Base-by-base conservation (phyloP, 768 basidiomycete genomes). In the Serendipita sp. region DNA sequence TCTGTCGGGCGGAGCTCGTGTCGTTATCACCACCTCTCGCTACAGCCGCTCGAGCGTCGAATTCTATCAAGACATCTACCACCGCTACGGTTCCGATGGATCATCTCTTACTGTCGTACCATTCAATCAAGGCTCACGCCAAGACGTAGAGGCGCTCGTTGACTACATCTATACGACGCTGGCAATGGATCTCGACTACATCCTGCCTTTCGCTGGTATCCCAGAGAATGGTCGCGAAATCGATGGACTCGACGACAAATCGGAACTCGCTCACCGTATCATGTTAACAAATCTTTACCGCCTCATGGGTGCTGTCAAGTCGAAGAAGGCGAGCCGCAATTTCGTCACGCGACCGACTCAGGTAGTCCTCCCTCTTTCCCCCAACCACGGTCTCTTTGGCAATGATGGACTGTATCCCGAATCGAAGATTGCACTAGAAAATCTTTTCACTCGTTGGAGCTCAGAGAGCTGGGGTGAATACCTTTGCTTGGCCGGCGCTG, bases 401-500 rank as follows among this genome's bases (percentile, higher is more conserved):
- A 96, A 94, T 71, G 96, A 98, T 71, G 95, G 96, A 65, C 79
- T 99, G 45, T 99, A 99, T 74, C 92, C 93, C 0, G 96, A 99
- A 76, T 95, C 92, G 8, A 98, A 99, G 82, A 94, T 98, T 67
- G 91, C 94, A 3, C 78, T 99, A 62, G 96, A 99, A 77, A 98
- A 95, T 0, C 79, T 99, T 16, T 99, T 99, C 87, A 89, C 95
- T 74, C 85, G 96, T 45, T 99, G 96, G 96, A 85, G 78, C 64
- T 94, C 95, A 0, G 96, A 99, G 75, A 93, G 90, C 74, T 99
- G 96, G 96, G 95, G 95, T 66, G 94, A 97, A 76, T 97, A 99
- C 74, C 82, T 99, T 37, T 96, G 96, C 76, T 82, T 99, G 63
- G 94, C 94, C 51, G 96, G 96, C 58, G 95, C 96, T 45, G 95